phyloP scores from a whole-genome alignment of 805 yeast species.

The Starmerella kuoi region DNA sequence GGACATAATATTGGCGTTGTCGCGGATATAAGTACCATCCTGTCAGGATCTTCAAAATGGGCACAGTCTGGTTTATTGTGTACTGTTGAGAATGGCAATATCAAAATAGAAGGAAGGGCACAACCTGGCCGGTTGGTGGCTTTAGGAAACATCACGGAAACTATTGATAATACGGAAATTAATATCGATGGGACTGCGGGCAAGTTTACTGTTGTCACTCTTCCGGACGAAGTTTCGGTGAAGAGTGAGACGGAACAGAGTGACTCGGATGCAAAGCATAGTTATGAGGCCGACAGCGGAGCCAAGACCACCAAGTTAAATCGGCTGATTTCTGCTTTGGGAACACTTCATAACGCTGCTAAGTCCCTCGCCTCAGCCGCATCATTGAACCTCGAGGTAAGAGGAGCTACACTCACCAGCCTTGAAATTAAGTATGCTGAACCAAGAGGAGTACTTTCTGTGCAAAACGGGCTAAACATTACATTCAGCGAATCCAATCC shows the following conservation, averaged over 20 bases:
- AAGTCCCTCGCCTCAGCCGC: constrained; percentile 20
- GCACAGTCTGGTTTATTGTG: constrained; percentile 20
- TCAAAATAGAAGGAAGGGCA: constrained; percentile 17
- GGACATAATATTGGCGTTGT: constrained; percentile 12
- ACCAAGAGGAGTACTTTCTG: constrained; percentile 12
- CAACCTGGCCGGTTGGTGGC: constrained; percentile 6
- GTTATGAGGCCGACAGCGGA: not conserved
- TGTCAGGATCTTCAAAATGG: constrained; percentile 17
- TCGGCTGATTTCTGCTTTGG: constrained; percentile 7
- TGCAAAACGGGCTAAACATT: constrained; percentile 15
- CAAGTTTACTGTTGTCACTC: constrained; percentile 7
- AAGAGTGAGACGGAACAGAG: not conserved
- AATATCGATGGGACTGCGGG: constrained; percentile 10
- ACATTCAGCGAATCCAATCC: constrained; percentile 19
- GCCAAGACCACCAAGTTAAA: constrained; percentile 2
- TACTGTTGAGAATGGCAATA: constrained; percentile 9
- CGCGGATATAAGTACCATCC: constrained; percentile 16
- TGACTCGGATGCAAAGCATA: not conserved
- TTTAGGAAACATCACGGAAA: constrained; percentile 9
- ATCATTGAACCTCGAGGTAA: constrained; percentile 15
- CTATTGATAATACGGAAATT: not conserved
- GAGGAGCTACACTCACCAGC: constrained; percentile 15
- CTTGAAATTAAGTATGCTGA: constrained; percentile 20
- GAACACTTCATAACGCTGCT: constrained; percentile 18
- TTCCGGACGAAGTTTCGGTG: not conserved